These are phyloP conservation scores for Solanum peruvianum DNA, from an alignment of 257 asterid species.

Conservation along the genomic window DNA sequence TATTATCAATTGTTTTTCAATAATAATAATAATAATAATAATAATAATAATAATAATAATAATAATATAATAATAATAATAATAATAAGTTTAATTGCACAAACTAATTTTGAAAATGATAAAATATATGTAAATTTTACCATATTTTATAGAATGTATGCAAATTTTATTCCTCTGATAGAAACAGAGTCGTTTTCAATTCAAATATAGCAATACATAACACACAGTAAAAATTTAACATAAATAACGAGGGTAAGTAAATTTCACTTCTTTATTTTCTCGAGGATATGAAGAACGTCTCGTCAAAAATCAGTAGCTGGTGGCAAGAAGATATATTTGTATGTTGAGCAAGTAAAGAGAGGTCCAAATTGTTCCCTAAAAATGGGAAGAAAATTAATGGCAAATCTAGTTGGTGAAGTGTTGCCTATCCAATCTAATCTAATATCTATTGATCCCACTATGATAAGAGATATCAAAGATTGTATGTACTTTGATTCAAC, in stretches of 20 bases:
- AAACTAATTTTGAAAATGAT: too few relatives aligned
- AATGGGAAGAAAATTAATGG: background rate
- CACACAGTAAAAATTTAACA: rapidly evolving
- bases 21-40: too few relatives aligned
- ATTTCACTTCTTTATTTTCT: background rate
- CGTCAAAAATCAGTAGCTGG: background rate
- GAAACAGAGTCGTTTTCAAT: too few relatives aligned
- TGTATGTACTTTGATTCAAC: background rate
- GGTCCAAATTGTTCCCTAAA: background rate
- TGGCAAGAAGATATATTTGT: background rate
- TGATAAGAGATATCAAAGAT: background rate
- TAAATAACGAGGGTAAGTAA: too few relatives aligned
- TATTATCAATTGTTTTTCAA: background rate
- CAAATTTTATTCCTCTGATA: too few relatives aligned
- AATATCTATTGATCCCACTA: background rate
- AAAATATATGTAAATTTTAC: too few relatives aligned
- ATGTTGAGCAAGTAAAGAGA: background rate
- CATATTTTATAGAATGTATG: too few relatives aligned
- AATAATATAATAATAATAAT: too few relatives aligned
- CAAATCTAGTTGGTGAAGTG: background rate
- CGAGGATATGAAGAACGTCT: background rate
- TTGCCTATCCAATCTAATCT: background rate
- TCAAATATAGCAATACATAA: too few relatives aligned
- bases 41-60: too few relatives aligned
- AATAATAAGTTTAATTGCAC: too few relatives aligned